Evolutionary conservation across 768 basidiomycete species (phyloP).

Genomic region (Ramaria rubella): DNA sequence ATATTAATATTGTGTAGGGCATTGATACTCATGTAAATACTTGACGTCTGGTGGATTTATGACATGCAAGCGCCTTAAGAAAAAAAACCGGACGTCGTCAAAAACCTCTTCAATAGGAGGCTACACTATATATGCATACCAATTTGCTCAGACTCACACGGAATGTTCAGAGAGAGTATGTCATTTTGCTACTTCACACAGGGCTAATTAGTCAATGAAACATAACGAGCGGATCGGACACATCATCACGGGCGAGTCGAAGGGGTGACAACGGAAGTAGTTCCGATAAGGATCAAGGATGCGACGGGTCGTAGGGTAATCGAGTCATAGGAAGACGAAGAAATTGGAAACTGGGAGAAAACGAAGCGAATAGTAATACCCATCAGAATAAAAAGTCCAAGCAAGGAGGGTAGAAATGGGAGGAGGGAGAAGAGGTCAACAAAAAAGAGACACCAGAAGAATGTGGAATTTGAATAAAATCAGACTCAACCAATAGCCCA

Average conservation of each 20-base stretch:
- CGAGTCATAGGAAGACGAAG: neutral
- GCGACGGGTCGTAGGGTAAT: neutral
- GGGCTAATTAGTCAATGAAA: constrained; percentile 4
- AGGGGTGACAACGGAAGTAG: constrained; percentile 1
- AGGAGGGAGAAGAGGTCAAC: neutral
- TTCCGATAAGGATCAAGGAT: neutral
- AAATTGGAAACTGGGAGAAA: neutral
- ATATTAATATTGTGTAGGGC: too few species aligned
- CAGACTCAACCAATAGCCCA: constrained; percentile 12
- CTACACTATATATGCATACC: too few species aligned
- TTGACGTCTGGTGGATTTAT: too few species aligned
- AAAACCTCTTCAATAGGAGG: too few species aligned
- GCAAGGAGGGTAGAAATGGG: neutral
- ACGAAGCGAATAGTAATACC: constrained; percentile 3
- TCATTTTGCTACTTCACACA: constrained; percentile 2
- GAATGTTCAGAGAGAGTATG: neutral
- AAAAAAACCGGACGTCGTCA: too few species aligned
- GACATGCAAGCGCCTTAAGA: too few species aligned
- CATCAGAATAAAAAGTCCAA: constrained; percentile 9
- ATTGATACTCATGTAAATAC: too few species aligned
- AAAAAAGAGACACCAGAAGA: constrained; percentile 8
- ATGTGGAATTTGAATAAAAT: constrained; percentile 10
- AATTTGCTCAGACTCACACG: neutral
- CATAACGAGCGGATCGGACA: constrained; percentile 3
- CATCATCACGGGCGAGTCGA: neutral